These are phyloP conservation scores for Colletotrichum graminicola DNA, from an alignment of 2,329 filamentous ascomycete species.

Conservation along the genomic window DNA sequence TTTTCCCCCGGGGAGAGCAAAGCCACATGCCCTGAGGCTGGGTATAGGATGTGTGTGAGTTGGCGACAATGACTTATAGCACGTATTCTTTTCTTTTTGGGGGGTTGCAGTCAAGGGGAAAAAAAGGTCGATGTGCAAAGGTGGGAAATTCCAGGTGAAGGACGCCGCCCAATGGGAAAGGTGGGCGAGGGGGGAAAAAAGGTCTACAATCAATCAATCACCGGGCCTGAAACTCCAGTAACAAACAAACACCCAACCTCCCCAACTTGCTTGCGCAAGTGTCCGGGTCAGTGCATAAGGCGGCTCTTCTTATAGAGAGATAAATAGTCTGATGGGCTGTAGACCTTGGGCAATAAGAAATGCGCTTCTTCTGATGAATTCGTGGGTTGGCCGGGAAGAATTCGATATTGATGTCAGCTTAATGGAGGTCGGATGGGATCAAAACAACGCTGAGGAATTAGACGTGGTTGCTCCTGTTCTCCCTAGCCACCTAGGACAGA, in stretches of 20 bases:
- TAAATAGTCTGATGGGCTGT: constrained; percentile 17
- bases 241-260: constrained; percentile 37
- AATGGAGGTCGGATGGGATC: constrained; percentile 19
- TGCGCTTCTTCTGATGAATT: constrained; percentile 19
- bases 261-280: constrained; percentile 26
- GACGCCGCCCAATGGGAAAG: constrained; percentile 4
- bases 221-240: constrained; percentile 29
- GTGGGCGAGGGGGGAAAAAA: constrained; percentile 3
- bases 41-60: background rate
- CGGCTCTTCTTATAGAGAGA: constrained; percentile 14
- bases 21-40: constrained; percentile 1
- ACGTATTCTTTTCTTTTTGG: constrained; percentile 3
- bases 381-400: constrained; percentile 10
- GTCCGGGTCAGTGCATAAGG: constrained; percentile 32
- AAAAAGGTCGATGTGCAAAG: constrained; percentile 1
- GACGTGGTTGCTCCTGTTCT: constrained; percentile 25
- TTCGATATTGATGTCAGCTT: constrained; percentile 12
- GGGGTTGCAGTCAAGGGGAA: background rate
- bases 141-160: constrained; percentile 12
- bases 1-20: background rate
- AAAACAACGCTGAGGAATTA: constrained; percentile 35
- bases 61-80: constrained; percentile 21
- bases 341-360: constrained; percentile 1
- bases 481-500: constrained; percentile 11
- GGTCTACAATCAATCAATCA: constrained; percentile 40